A percentile compares a stretch with the other conserved stretches of the same genome.
Conservation (phyloP, 441 rosid species). For the Bruguiera hainesii region DNA sequence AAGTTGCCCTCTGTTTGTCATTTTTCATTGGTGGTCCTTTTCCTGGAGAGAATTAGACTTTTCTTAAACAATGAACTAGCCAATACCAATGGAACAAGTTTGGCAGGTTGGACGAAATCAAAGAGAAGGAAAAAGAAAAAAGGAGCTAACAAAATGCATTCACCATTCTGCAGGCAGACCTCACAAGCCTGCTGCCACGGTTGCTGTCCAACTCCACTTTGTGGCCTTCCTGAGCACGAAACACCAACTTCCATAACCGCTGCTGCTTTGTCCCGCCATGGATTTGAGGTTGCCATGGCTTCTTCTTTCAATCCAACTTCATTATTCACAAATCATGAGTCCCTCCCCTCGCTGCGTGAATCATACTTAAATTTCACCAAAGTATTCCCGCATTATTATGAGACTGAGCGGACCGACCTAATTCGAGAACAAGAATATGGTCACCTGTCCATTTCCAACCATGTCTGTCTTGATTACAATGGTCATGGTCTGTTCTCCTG, state of each 20-base stretch:
- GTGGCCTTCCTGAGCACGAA: conserved; percentile 28
- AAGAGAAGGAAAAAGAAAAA: neutral
- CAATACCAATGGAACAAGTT: neutral
- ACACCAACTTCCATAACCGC: conserved; percentile 20
- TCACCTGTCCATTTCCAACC: conserved; percentile 50
- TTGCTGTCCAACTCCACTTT: conserved; percentile 52
- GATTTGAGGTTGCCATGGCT: conserved; percentile 33
- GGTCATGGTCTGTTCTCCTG: conserved; percentile 75
- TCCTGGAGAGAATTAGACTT: conserved; percentile 4
- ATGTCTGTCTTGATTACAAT: conserved; percentile 59
- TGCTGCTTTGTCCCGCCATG: conserved; percentile 37
- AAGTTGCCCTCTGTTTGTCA: no score
- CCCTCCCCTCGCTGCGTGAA: conserved; percentile 59
- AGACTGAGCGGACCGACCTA: conserved; percentile 51
- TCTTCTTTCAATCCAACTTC: conserved; percentile 39
- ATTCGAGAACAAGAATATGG: conserved; percentile 57
- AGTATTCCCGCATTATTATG: conserved; percentile 51
- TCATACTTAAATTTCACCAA: conserved; percentile 49
- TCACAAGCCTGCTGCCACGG: conserved; percentile 48
- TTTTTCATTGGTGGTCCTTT: no score
- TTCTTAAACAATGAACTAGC: neutral
- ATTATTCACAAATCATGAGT: conserved; percentile 81
- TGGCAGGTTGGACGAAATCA: neutral
- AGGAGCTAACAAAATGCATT: conserved; percentile 28
- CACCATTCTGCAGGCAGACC: conserved; percentile 39